Base-by-base conservation (phyloP, 2,329 filamentous ascomycete genomes). In the Teratosphaeria pseudoeucalypti region DNA sequence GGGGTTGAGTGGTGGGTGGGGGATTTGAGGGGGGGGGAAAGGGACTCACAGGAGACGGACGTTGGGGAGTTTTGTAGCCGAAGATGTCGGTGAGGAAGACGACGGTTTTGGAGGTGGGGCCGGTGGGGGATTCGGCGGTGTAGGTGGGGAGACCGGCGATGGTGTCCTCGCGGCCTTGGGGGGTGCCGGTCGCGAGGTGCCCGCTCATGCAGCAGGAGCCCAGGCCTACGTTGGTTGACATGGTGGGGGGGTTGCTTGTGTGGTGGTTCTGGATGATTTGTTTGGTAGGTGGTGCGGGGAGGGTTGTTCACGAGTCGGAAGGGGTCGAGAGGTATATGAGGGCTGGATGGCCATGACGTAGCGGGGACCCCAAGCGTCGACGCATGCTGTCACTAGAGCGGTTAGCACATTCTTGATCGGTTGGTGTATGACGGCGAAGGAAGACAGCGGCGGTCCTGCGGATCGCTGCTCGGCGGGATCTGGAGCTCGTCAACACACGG, bases 61-160 rank as follows among this genome's bases (percentile, higher is more conserved):
- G 65, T 80, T 80, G 34, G 71, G 66, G 55, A 79, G 73, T n/a
- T n/a, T 74, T 74, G 74, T 74, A 79, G 61, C 78, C 78, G 61
- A 79, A 80, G 67, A 81, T 76, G 64, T 79, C 76, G 54, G 70
- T 66, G 55, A 81, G 70, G 62, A 81, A 76, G 57, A 81, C 71
- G 52, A 80, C 72, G 3, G 73, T 73, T 63, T 77, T 77, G 39
- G 74, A 71, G 54, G 72, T 77, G n/a, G 70, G 72, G 26, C 70
- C 72, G 57, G 71, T 65, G 57, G 73, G 69, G n/a, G 76, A 73
- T 62, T 77, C 76, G 11, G 77, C 70, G 19, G 78, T 66, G 65
- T 78, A 78, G n/a, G 74, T 76, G 10, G 69, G 61, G 12, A 78
- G 65, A 14, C 72, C 71, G 34, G 67, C 73, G 57, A 78, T 73